These are phyloP conservation scores for Neurospora sp. DNA, from an alignment of 495 filamentous ascomycete genomes.

Conservation along the genomic window DNA sequence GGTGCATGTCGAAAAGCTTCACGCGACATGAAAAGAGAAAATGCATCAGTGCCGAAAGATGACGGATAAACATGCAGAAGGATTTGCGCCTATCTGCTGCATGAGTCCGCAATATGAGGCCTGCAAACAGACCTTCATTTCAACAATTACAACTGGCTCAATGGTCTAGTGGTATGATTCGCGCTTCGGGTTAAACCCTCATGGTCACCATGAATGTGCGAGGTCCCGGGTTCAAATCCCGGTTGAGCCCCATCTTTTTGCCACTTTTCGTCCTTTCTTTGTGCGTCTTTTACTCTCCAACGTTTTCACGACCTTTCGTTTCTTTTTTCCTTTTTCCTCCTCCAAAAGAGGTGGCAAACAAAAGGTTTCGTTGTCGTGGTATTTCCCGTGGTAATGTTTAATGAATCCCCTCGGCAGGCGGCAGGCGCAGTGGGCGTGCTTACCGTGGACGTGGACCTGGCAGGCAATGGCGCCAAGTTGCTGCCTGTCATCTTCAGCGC, in stretches of 20 bases:
- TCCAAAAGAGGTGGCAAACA: neutral
- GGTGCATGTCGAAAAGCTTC: neutral
- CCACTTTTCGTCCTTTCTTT: neutral
- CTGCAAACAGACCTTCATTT: accelerated
- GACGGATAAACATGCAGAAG: neutral
- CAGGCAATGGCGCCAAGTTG: neutral
- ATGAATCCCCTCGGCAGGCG: neutral
- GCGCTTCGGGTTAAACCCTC: neutral
- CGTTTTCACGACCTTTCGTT: neutral
- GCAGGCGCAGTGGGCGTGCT: neutral
- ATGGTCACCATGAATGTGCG: neutral
- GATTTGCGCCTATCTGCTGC: neutral
- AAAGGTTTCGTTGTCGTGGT: neutral
- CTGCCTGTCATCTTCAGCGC: neutral
- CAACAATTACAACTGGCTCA: neutral
- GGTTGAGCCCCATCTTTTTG: neutral
- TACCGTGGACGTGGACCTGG: neutral
- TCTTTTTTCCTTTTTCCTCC: neutral
- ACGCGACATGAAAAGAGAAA: neutral
- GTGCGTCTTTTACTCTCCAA: neutral
- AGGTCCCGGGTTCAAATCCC: neutral
- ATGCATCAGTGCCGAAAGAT: neutral
- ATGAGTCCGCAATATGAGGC: neutral
- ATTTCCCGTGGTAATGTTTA: neutral
- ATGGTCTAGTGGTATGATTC: neutral